Evolutionary conservation across 2,329 filamentous ascomycete species (phyloP).

Genomic region (Pseudocercospora fuligena): DNA sequence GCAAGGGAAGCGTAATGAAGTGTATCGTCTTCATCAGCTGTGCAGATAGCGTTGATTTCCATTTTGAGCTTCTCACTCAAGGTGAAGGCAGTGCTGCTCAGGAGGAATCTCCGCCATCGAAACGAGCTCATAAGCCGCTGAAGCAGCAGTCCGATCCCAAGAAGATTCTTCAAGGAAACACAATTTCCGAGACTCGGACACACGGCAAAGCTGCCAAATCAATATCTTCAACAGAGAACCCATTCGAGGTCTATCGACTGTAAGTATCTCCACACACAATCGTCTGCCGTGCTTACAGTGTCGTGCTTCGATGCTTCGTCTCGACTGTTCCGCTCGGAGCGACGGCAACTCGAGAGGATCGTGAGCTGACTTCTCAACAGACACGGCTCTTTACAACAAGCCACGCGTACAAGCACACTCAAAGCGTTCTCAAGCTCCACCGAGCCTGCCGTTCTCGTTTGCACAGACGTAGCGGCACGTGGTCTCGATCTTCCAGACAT

Average conservation of each 20-base stretch:
- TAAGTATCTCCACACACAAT: not conserved
- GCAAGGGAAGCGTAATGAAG: constrained; percentile 92
- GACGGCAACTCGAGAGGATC: no score
- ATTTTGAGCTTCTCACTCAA: constrained; percentile 78
- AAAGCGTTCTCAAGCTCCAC: constrained; percentile 75
- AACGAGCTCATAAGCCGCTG: constrained; percentile 28
- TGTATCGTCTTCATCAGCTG: constrained; percentile 96
- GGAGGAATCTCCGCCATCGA: constrained; percentile 29
- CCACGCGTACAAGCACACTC: constrained; percentile 84
- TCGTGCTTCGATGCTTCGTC: no score
- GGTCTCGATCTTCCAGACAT: constrained; percentile 95
- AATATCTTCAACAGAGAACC: constrained; percentile 67
- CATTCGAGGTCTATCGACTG: constrained; percentile 80
- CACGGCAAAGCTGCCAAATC: constrained; percentile 47
- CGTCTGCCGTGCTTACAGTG: no score
- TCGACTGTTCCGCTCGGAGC: no score
- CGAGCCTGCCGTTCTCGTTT: constrained; percentile 81
- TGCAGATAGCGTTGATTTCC: constrained; percentile 95
- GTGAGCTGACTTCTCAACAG: not conserved
- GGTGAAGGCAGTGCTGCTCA: constrained; percentile 40
- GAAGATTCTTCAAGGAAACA: constrained; percentile 48
- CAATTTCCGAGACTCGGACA: constrained; percentile 54
- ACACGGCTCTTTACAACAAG: constrained; percentile 91
- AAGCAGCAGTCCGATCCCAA: constrained; percentile 33
- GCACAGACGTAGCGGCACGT: constrained; percentile 93